Evolutionary conservation across 768 basidiomycete genomes (phyloP).

Genomic region (Amanita fuliginea): DNA sequence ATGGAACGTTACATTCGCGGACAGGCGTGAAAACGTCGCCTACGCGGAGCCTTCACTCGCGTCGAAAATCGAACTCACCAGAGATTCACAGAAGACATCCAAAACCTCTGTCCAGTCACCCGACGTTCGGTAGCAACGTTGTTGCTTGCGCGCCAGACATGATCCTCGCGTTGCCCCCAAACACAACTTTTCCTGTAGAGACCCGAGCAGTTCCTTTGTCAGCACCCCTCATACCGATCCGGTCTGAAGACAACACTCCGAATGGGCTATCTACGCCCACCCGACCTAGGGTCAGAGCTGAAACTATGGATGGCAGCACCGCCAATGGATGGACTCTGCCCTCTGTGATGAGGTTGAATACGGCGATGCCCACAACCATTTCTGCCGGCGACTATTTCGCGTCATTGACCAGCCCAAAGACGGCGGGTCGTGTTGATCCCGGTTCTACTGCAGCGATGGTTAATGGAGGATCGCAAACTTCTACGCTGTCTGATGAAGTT

Average conservation of each 20-base stretch:
- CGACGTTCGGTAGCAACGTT: constrained; percentile 21
- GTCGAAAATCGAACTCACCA: constrained; percentile 17
- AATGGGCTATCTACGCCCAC: neutral
- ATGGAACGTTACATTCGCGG: constrained; percentile 14
- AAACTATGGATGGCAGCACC: neutral
- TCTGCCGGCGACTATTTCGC: constrained; percentile 40
- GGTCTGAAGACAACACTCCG: neutral
- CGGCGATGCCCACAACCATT: neutral
- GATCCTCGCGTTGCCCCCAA: constrained; percentile 52
- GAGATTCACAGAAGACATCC: constrained; percentile 10
- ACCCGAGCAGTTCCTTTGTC: constrained; percentile 43
- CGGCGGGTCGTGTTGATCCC: neutral
- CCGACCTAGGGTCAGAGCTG: neutral
- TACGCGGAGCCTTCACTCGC: neutral
- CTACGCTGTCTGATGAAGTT: neutral
- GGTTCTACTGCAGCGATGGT: constrained; percentile 7
- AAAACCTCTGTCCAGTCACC: constrained; percentile 11
- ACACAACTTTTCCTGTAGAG: constrained; percentile 22
- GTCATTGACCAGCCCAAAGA: constrained; percentile 24
- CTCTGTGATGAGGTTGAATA: neutral
- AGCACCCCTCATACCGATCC: constrained; percentile 47
- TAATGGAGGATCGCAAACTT: neutral
- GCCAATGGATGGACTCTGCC: neutral
- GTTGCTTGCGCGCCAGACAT: constrained; percentile 57
- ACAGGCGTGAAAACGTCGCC: constrained; percentile 1